Base-by-base conservation (phyloP, 176 grass and related monocot species). In the Coix lacrymajobi region DNA sequence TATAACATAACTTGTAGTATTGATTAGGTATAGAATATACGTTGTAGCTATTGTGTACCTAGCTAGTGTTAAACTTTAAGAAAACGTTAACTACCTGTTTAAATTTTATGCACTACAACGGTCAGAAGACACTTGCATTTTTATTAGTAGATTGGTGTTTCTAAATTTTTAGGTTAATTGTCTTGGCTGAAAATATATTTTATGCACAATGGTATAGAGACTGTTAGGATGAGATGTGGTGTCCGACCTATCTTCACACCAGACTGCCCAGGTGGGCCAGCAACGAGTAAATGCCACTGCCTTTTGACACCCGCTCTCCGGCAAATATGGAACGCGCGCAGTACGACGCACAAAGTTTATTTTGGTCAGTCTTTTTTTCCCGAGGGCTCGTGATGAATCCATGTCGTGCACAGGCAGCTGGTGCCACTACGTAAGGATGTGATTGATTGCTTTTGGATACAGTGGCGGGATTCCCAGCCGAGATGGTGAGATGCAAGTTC, bases 351-450 rank as follows among this genome's bases (percentile, higher is more conserved):
- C 14, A 24, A 74, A 26, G n/a, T n/a, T n/a, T n/a, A n/a, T n/a
- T n/a, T 49, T 12, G 43, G 60, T 32, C 44, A 39, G 54, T 65
- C 54, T 65, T 79, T 65, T 79, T 85, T 79, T 71, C 12, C n/a
- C 31, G 12, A 40, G 62, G 71, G 6, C 60, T 29, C 6, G 66
- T 76, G 71, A 82, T 24, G 67, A 60, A 67, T 87, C 63, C 63
- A 87, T 70, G 79, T 87, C 85, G 77, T 87, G 77, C 69, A 65
- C 84, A 58, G 72, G 16, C 70, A 68, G 28, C 46, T 76, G 38
- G 68, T 52, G 19, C 49, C 5, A n/a, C n/a, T n/a, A n/a, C n/a
- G n/a, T n/a, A n/a, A n/a, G n/a, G n/a, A n/a, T n/a, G n/a, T n/a
- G n/a, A n/a, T n/a, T n/a, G n/a, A n/a, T n/a, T n/a, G n/a, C n/a